phyloP scores from a whole-genome alignment of 1,284 basidiomycete species.

The Cystobasidium pallidum region DNA sequence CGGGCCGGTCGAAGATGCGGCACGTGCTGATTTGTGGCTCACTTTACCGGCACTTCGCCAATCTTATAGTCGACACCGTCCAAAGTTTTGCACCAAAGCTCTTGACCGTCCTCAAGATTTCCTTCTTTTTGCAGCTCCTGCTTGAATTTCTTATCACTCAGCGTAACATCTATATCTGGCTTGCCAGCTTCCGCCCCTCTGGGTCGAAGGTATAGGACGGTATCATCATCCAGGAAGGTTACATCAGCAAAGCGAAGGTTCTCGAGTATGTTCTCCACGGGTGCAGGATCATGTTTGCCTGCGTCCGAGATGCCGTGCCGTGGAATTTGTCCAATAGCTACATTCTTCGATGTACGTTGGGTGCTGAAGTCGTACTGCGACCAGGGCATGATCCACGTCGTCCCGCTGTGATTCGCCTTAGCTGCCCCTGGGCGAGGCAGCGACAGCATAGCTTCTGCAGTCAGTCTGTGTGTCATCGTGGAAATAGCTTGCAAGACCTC shows the following conservation, averaged over 20 bases:
- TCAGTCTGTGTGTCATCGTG: constrained; percentile 34
- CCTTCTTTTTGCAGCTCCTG: constrained; percentile 61
- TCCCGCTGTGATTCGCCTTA: constrained; percentile 67
- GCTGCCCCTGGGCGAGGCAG: constrained; percentile 71
- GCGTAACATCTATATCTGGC: constrained; percentile 45
- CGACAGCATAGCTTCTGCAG: constrained; percentile 36
- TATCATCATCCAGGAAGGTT: constrained; percentile 55
- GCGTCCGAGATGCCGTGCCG: neutral
- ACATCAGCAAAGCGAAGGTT: constrained; percentile 44
- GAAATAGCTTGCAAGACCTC: neutral
- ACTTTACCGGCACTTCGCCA: constrained; percentile 47
- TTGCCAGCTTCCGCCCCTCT: constrained; percentile 47
- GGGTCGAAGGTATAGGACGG: constrained; percentile 55
- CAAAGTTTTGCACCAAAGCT: constrained; percentile 46
- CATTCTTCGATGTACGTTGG: constrained; percentile 71
- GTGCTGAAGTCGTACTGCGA: constrained; percentile 70
- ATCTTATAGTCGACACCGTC: constrained; percentile 47
- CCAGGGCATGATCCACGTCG: constrained; percentile 69
- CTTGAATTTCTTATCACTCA: constrained; percentile 45
- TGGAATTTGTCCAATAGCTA: constrained; percentile 59
- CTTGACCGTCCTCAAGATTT: constrained; percentile 54
- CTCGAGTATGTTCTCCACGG: constrained; percentile 40
- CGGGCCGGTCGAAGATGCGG: neutral
- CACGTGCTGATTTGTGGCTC: constrained; percentile 1
- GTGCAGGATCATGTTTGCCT: constrained; percentile 16